Percentiles rank a stretch among this genome's conserved stretches.
These are phyloP conservation scores for Salix suchowensis DNA, from an alignment of 345 rosid species.

Conservation along the genomic window DNA sequence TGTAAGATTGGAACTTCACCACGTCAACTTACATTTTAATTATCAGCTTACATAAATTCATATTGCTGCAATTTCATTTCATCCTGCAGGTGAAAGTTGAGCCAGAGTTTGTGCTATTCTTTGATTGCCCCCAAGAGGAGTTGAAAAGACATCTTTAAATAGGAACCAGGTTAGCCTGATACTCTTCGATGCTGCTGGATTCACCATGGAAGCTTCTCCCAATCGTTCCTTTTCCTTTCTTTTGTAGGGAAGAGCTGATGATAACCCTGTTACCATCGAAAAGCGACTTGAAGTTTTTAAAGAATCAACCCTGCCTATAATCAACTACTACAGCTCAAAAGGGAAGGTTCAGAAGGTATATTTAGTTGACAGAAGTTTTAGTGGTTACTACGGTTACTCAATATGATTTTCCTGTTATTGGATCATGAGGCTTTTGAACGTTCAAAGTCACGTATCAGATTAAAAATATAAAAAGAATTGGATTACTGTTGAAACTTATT, in stretches of 20 bases:
- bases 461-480: background rate
- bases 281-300: constrained; percentile 60
- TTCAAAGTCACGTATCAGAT: background rate
- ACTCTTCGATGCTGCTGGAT: background rate
- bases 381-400: no score
- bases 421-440: background rate
- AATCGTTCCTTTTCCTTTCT: background rate
- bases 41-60: background rate
- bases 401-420: no score
- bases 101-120: constrained; percentile 57
- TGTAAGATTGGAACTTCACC: constrained; percentile 33
- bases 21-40: no score
- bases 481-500: background rate
- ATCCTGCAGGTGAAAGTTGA: constrained; percentile 46
- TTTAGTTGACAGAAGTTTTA: background rate
- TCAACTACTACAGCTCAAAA: constrained; percentile 46
- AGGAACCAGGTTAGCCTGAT: constrained; percentile 61
- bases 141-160: constrained; percentile 53
- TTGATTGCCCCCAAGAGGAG: constrained; percentile 62
- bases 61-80: background rate
- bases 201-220: background rate
- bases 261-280: constrained; percentile 58
- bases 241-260: constrained; percentile 71
- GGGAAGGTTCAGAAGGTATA: constrained; percentile 60
- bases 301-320: constrained; percentile 61